Conservation (phyloP, 2,329 filamentous ascomycete species). For the Cladosporium sp. region DNA sequence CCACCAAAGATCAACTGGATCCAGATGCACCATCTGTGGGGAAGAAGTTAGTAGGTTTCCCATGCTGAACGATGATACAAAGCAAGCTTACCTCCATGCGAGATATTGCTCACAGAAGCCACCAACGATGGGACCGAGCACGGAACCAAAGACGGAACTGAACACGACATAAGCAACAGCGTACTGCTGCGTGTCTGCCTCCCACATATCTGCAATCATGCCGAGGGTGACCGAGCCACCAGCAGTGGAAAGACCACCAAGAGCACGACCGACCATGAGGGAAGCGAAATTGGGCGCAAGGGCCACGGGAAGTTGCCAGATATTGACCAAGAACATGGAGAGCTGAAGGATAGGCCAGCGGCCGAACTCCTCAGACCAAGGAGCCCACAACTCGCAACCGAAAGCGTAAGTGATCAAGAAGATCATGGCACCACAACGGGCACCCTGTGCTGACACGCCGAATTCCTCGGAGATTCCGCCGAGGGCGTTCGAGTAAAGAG, state of each 20-base stretch:
- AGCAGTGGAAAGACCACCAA: conserved; percentile 58
- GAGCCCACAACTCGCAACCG: conserved; percentile 50
- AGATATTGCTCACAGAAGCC: conserved; percentile 39
- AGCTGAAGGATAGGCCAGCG: conserved; percentile 50
- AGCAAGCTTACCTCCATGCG: conserved; percentile 50
- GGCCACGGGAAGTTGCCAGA: conserved; percentile 50
- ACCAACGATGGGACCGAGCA: conserved; percentile 35
- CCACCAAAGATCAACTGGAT: conserved; percentile 80
- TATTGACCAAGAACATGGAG: conserved; percentile 50
- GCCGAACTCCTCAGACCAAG: conserved; percentile 51
- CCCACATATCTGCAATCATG: conserved; percentile 63
- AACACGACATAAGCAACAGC: conserved; percentile 59
- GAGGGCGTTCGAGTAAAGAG: conserved; percentile 52
- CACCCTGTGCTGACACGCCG: conserved; percentile 43
- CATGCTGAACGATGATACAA: no score
- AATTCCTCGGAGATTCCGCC: conserved; percentile 44
- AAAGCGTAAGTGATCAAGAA: conserved; percentile 53
- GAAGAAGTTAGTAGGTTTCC: neutral
- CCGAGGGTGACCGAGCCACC: conserved; percentile 64
- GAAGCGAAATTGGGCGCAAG: conserved; percentile 43
- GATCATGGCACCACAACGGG: conserved; percentile 45
- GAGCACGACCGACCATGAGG: conserved; percentile 44
- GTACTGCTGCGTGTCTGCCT: conserved; percentile 56
- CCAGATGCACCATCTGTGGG: conserved; percentile 70
- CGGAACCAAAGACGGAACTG: conserved; percentile 34